These are phyloP conservation scores for Cryphonectria carpinicola DNA, from an alignment of 2,329 filamentous ascomycete species.

Conservation along the genomic window DNA sequence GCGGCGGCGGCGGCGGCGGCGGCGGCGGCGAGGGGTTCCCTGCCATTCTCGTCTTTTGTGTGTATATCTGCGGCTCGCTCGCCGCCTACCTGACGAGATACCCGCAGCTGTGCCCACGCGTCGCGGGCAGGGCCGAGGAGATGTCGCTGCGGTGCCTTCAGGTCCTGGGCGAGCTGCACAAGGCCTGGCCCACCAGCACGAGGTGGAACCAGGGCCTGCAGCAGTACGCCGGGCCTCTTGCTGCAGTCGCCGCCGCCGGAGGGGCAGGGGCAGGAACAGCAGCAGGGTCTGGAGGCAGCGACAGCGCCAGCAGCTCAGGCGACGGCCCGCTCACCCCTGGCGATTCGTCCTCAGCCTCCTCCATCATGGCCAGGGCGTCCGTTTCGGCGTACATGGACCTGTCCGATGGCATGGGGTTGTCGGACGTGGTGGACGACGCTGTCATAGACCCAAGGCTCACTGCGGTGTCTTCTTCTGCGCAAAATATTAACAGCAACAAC, in stretches of 20 bases:
- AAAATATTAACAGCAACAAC: neutral
- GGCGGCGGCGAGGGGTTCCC: slow-evolving; percentile 37
- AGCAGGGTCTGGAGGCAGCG: slow-evolving; percentile 9
- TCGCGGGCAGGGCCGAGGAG: slow-evolving; percentile 33
- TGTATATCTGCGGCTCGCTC: slow-evolving; percentile 46
- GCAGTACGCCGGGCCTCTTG: slow-evolving; percentile 30
- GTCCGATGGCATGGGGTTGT: neutral
- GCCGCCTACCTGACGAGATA: slow-evolving; percentile 38
- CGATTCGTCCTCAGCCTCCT: neutral
- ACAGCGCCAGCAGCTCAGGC: slow-evolving; percentile 14
- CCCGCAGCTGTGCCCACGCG: slow-evolving; percentile 36
- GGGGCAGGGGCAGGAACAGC: neutral
- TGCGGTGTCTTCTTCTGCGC: neutral
- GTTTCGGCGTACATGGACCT: neutral
- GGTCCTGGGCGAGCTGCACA: slow-evolving; percentile 32
- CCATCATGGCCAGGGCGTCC: neutral
- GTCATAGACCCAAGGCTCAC: slow-evolving; percentile 27
- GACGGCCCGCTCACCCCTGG: slow-evolving; percentile 25
- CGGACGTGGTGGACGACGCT: slow-evolving; percentile 10
- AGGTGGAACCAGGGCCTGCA: slow-evolving; percentile 33
- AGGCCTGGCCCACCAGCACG: slow-evolving; percentile 32
- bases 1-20: slow-evolving; percentile 20
- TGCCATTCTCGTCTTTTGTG: slow-evolving; percentile 44
- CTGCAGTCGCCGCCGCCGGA: neutral
- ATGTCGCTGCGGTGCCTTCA: slow-evolving; percentile 33